Evolutionary conservation across 208 protist species (phyloP), one percentile per base, ranked within the genome.

Genomic region (Porcisia deanei): DNA sequence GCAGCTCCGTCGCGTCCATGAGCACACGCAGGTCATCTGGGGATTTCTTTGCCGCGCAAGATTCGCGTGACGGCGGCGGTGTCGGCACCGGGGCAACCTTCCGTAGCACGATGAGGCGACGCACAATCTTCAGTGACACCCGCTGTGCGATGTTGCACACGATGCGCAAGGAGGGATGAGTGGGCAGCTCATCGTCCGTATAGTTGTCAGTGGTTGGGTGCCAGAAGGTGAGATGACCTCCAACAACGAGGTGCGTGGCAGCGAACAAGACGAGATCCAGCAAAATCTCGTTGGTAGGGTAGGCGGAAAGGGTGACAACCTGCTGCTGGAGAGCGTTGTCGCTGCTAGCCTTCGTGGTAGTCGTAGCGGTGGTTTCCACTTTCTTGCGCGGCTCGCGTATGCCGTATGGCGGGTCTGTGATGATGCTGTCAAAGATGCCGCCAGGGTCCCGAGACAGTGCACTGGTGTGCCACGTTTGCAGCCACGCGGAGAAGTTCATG

Each of bases 171-270:
- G 89, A 98, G 25, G 98, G 98, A 79, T 99, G 97, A 45, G 72
- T 87, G 16, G 98, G 97, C 25, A 99, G 80, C 82, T 99, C 97
- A 18, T 86, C 91, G 57, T 86, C 71, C 37, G 87, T 94, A 83
- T 97, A 98, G 53, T 82, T 75, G 68, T 88, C 80, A 12, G 96
- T 98, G 18, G 97, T 99, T 43, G 98, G 95, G 81, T 98, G 94
- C 97, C 97, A 99, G 79, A 97, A 98, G 61, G 94, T 87, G 10
- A 99, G 86, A 54, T 88, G 82, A 20, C 98, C 97, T 25, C 94
- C 94, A 22, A 98, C 65, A 16, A 90, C 85, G 3, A 99, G 85
- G 43, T 87, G 77, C 59, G 87, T 85, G 0, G 98, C 96, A 8
- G 97, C 97, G 73, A 98, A 98, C 47, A 96, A 76, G 41, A 99